Percentiles rank a stretch among this genome's conserved stretches.
Conservation (phyloP, 1,139 yeast genomes). For the Meyerozyma elateridarum region DNA sequence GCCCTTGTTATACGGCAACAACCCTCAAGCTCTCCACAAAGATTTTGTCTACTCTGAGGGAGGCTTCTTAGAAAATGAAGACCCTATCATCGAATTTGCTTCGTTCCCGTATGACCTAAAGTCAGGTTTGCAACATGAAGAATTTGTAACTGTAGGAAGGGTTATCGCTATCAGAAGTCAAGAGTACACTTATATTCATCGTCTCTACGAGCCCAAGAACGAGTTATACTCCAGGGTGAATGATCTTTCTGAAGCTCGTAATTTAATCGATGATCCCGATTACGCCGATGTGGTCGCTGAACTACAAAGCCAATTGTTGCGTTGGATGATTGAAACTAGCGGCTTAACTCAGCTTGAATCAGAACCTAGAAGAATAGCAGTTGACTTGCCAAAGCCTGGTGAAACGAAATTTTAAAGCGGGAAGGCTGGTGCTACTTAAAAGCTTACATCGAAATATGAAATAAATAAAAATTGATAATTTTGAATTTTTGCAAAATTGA, state of each 20-base stretch:
- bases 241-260: constrained; percentile 6
- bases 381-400: not conserved
- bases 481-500: too few relatives aligned
- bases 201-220: constrained; percentile 13
- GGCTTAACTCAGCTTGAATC: not conserved
- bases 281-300: not conserved
- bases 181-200: constrained; percentile 12
- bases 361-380: not conserved
- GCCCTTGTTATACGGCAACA: constrained; percentile 1
- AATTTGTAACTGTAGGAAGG: constrained; percentile 10
- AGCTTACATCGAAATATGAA: too few relatives aligned
- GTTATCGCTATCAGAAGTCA: constrained; percentile 11
- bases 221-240: constrained; percentile 11
- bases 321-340: constrained; percentile 3
- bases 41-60: constrained; percentile 8
- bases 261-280: constrained; percentile 1
- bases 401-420: not conserved
- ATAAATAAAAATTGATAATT: too few relatives aligned
- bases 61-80: constrained; percentile 7
- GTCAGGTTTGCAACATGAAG: constrained; percentile 7
- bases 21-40: constrained; percentile 5
- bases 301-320: constrained; percentile 2
- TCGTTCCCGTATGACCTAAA: constrained; percentile 8
- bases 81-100: constrained; percentile 7
- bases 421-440: too few relatives aligned